Evolutionary conservation across 441 rosid species (phyloP), one percentile per base, ranked within the genome.

Genomic region (Adansonia madagascariensis): DNA sequence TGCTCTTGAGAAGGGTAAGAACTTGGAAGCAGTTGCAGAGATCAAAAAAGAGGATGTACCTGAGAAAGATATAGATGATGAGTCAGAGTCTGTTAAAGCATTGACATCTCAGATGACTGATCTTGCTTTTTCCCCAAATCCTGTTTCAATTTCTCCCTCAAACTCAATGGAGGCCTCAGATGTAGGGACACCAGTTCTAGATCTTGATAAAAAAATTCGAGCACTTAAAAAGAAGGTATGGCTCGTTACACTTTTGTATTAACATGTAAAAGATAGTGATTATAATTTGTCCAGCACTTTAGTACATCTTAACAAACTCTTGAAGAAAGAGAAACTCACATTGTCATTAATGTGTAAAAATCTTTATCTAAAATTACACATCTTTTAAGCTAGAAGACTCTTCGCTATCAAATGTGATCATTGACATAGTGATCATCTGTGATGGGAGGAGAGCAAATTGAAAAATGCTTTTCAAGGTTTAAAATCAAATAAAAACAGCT

Each of bases 221-320:
- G 92, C 98, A 43, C 90, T 96, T 57, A 96, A 88, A 84, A 92
- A 94, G 89, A 96, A 96, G 93, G 99, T 96, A 89, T 15, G 18
- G n/a, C 53, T 68, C 27, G 2, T 73, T n/a, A 39, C 59, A 5
- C 20, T 56, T 75, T 70, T 63, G 50, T 46, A 22, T 57, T 62
- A 52, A 49, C 72, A 31, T 20, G 50, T 49, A 62, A 11, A 63
- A 10, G 15, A 14, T 11, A 70, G 24, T 24, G 8, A 0, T 24
- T 70, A 11, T 50, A 71, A 35, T 35, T 70, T 71, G 63, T 53
- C 63, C 11, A 55, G 47, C 11, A 35, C 41, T 71, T 17, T 17
- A 9, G 10, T 27, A 71, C 31, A 9, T 8, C 70, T 52, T 70
- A 52, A 53, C 8, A 7, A 50, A 50, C 44, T 35, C 50, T 71